Base-by-base conservation (phyloP, 2,329 filamentous ascomycete species). In the Alternaria triticimaculans region DNA sequence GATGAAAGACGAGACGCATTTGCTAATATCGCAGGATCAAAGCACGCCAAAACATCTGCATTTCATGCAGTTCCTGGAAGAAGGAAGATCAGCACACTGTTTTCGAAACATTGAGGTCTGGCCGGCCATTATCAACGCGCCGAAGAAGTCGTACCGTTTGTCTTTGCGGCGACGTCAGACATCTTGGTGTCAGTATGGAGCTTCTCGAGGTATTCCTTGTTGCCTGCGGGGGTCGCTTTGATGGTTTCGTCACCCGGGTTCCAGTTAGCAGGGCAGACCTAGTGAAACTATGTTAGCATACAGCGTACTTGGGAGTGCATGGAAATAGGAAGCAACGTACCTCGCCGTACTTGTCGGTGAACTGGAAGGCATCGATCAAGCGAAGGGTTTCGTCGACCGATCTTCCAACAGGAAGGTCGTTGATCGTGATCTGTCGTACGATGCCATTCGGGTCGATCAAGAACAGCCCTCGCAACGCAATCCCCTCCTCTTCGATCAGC, bases 341-440 rank as follows among this genome's bases (percentile, higher is more conserved):
- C 71, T 81, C 80, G 72, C 80, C 80, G 67, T 81, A 81, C 66
- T 81, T 80, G 70, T 81, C 80, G 43, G 78, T 80, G 72, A 81
- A 81, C 65, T 84, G 80, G 71, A 86, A 83, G 25, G 84, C 84
- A 64, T 86, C 84, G 58, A 86, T 78, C 33, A 86, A 77, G 43
- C 88, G 87, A 70, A 89, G 83, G 2, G 87, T 86, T 81, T 90
- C 88, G 75, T 89, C 87, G 58, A 90, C 88, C 69, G 86, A 85
- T 69, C 88, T 87, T 64, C 88, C 88, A 67, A 90, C 87, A 64
- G 88, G 87, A 30, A 89, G 83, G 72, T 90, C 88, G 80, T 90
- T 90, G 82, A 90, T 82, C 65, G 88, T 89, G 77, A 90, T 88
- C 83, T 82, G 87, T 66, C 88, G 81, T 25, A 90, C 81, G 26